Percentiles rank a stretch among this genome's conserved stretches.
These are phyloP conservation scores for Aspergillus sclerotioniger DNA, from an alignment of 495 filamentous ascomycete genomes.

Conservation along the genomic window DNA sequence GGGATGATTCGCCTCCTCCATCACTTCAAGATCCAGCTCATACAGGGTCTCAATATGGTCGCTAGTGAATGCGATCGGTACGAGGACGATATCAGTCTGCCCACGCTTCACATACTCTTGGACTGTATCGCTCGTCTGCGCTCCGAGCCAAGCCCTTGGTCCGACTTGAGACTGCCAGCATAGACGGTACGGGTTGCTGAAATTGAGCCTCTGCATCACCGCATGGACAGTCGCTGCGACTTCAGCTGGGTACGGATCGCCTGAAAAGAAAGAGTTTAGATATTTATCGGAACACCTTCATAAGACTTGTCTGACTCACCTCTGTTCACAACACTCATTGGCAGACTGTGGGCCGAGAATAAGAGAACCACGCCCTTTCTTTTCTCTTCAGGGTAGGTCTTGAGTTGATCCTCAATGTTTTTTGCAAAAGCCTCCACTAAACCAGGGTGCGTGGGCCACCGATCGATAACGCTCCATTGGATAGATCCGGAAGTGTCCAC, in stretches of 20 bases:
- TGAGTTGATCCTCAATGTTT: constrained; percentile 81
- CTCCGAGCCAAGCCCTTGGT: constrained; percentile 90
- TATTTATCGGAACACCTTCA: background rate
- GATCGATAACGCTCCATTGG: constrained; percentile 95
- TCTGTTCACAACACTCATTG: constrained; percentile 95
- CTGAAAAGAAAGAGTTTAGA: constrained; percentile 34
- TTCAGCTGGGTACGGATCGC: constrained; percentile 95
- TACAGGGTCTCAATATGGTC: constrained; percentile 98
- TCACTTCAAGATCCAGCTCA: constrained; percentile 94
- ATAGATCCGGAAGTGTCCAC: constrained; percentile 63
- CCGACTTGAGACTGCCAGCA: constrained; percentile 99
- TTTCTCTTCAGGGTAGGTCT: constrained; percentile 76
- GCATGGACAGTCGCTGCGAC: constrained; percentile 97
- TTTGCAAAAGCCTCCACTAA: constrained; percentile 87
- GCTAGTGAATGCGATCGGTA: constrained; percentile 96
- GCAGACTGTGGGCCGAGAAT: constrained; percentile 93
- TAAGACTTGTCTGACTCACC: constrained; percentile 44
- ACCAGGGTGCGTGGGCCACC: constrained; percentile 90
- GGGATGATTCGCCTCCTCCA: constrained; percentile 77
- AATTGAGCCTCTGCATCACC: constrained; percentile 85
- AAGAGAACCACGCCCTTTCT: constrained; percentile 78
- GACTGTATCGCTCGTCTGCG: constrained; percentile 87
- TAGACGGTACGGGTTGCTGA: constrained; percentile 85
- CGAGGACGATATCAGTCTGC: constrained; percentile 84
- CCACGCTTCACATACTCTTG: constrained; percentile 86